Base-by-base conservation (phyloP, 2,329 filamentous ascomycete genomes). In the Tolypocladium sp. region DNA sequence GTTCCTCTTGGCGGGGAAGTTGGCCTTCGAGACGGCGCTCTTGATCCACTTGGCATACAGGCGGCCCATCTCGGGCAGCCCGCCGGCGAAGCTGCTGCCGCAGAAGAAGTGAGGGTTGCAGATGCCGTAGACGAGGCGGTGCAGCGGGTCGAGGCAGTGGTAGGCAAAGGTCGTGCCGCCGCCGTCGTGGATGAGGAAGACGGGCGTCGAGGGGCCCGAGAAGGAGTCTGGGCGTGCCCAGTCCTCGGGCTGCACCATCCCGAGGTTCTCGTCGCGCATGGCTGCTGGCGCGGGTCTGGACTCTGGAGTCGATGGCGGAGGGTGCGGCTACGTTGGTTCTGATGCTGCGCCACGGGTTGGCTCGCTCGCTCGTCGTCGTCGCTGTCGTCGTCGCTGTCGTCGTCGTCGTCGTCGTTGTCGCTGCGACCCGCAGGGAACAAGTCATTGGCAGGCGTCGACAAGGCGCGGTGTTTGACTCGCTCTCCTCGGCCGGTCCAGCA, bases 101-200 rank as follows among this genome's bases (percentile, higher is more conserved):
- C 74, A 74, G 61, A 74, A 68, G 64, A 83, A 84, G 60, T 74
- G 72, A 5, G 82, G 80, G 66, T 86, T 86, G 60, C 76, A 70
- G 58, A 86, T 81, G 57, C 77, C 83, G 62, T 80, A 83, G 42
- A 83, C 69, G 22, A 73, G 69, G 6, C 83, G 80, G 40, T 71
- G 69, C 27, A 85, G 71, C 1, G 73, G 65, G 22, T 77, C 74
- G 4, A 86, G 73, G 62, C 78, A 80, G 69, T 80, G 77, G 67
- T 86, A 86, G 63, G 76, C 77, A 65, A 82, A 84, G 2, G 77
- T 79, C 2, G 83, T 86, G 66, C 83, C 83, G 63, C 83, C 82
- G 63, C 83, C 83, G 62, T 86, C 83, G 69, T 86, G 83, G 44
- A 85, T 72, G 51, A 86, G 75, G 59, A 86, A 72, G 54, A 84